Percentiles rank a stretch among this genome's conserved stretches.
phyloP scores from a whole-genome alignment of 208 protist genomes.

The Naegleria lovaniensis region DNA sequence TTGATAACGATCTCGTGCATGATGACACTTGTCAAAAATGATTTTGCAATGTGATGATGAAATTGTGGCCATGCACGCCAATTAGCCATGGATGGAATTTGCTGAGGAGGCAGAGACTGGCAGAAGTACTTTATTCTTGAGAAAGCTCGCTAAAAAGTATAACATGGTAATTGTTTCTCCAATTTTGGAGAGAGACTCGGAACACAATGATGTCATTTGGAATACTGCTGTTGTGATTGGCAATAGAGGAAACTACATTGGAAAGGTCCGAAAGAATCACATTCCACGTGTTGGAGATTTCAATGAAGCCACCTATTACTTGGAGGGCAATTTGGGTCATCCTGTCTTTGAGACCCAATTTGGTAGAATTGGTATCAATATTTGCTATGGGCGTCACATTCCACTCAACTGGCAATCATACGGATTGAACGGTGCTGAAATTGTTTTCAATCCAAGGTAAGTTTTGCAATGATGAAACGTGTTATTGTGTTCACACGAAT shows the following conservation, averaged over 20 bases:
- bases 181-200: constrained; percentile 66
- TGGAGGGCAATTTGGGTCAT: constrained; percentile 63
- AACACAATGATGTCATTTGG: constrained; percentile 59
- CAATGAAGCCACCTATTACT: constrained; percentile 78
- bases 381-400: constrained; percentile 75
- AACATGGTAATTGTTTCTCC: constrained; percentile 74
- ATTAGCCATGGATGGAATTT: constrained; percentile 63
- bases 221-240: constrained; percentile 72
- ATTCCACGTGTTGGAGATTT: constrained; percentile 78
- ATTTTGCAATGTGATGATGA: not conserved
- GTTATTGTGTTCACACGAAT: too few relatives aligned
- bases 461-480: too few relatives aligned
- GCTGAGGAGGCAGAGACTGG: constrained; percentile 57
- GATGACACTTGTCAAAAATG: not conserved
- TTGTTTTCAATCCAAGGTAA: constrained; percentile 67
- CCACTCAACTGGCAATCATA: constrained; percentile 70
- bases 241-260: constrained; percentile 60
- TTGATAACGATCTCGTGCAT: not conserved
- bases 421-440: constrained; percentile 71
- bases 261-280: constrained; percentile 75
- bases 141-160: constrained; percentile 58
- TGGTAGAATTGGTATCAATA: constrained; percentile 66
- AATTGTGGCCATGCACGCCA: too few relatives aligned
- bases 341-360: constrained; percentile 69
- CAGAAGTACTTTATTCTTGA: constrained; percentile 47